Conservation (phyloP, 2,329 filamentous ascomycete species). For the Tolypocladium tropicale region DNA sequence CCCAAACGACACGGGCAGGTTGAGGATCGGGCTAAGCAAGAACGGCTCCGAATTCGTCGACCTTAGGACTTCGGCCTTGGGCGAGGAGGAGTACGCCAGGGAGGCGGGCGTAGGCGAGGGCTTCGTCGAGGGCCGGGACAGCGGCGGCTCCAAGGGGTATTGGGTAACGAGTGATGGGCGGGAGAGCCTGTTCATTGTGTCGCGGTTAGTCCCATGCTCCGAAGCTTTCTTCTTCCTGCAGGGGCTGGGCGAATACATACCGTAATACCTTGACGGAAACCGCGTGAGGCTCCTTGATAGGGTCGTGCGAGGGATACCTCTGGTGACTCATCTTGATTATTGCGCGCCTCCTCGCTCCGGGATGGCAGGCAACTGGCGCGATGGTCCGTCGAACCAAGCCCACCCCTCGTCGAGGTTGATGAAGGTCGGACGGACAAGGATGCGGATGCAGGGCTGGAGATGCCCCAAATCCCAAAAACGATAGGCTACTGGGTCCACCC, state of each 20-base stretch:
- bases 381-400: not conserved
- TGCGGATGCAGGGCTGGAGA: not conserved
- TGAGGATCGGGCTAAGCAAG: conserved; percentile 56
- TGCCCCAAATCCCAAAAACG: not conserved
- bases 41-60: conserved; percentile 41
- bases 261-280: conserved; percentile 69
- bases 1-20: conserved; percentile 82
- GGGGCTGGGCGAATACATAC: conserved; percentile 26
- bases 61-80: conserved; percentile 17
- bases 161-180: conserved; percentile 68
- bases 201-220: not conserved
- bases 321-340: conserved; percentile 43
- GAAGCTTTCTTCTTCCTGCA: not conserved
- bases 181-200: conserved; percentile 51
- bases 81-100: conserved; percentile 50
- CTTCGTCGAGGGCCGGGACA: conserved; percentile 26
- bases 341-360: not conserved
- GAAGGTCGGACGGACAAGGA: not conserved
- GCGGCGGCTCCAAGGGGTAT: conserved; percentile 46
- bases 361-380: not conserved
- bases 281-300: conserved; percentile 64
- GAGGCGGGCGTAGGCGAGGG: conserved; percentile 50
- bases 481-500: not conserved
- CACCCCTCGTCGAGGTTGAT: not conserved
- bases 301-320: conserved; percentile 45